Conservation (phyloP, 1,284 basidiomycete genomes). For the Apiotrichum sp. region DNA sequence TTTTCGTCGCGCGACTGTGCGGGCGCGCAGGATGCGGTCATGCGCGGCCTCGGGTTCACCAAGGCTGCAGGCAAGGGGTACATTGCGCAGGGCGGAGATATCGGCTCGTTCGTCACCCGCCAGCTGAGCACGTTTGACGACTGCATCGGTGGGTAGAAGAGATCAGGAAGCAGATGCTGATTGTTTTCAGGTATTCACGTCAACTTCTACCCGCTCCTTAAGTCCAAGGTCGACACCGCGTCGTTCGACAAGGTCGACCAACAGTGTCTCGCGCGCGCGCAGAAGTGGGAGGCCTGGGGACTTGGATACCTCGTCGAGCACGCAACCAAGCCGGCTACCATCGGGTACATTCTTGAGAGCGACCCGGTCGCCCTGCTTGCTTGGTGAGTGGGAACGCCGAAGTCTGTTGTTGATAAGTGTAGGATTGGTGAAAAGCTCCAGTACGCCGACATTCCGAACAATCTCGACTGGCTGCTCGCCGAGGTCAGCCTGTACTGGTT, state of each 20-base stretch:
- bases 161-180: too few species aligned
- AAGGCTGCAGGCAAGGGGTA: slow-evolving; percentile 17
- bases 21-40: slow-evolving; percentile 33
- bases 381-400: slow-evolving; percentile 28
- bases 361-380: slow-evolving; percentile 46
- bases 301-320: slow-evolving; percentile 21
- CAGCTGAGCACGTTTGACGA: slow-evolving; percentile 20
- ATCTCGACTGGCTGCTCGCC: slow-evolving; percentile 35
- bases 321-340: slow-evolving; percentile 46
- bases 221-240: slow-evolving; percentile 1
- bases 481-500: slow-evolving; percentile 47
- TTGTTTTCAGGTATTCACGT: slow-evolving; percentile 31
- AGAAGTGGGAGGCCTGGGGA: slow-evolving; percentile 11
- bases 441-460: slow-evolving; percentile 1
- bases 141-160: slow-evolving; percentile 34
- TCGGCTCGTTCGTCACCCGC: slow-evolving; percentile 33
- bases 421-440: slow-evolving; percentile 48
- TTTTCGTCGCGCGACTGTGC: slow-evolving; percentile 35
- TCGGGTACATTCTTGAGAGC: slow-evolving; percentile 41
- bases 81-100: slow-evolving; percentile 44
- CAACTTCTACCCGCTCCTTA: slow-evolving; percentile 24
- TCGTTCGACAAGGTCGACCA: slow-evolving; percentile 12
- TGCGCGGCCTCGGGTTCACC: slow-evolving; percentile 42
- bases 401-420: not conserved
- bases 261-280: slow-evolving; percentile 7